Evolutionary conservation across 495 filamentous ascomycete species (phyloP).

Genomic region (Daldinia vernicosa): DNA sequence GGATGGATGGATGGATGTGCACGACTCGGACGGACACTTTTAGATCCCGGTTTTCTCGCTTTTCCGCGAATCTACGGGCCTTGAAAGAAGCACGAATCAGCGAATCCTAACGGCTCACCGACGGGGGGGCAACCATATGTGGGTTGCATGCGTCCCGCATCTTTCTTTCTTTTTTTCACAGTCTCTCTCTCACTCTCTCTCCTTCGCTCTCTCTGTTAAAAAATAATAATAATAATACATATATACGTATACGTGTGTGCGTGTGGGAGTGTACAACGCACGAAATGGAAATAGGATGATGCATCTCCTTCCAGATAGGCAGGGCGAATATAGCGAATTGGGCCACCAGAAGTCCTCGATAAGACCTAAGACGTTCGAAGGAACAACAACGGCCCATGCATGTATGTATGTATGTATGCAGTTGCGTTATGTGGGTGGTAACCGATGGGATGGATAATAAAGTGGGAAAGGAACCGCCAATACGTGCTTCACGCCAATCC

Average conservation of each 20-base stretch:
- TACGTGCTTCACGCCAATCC: conserved; percentile 9
- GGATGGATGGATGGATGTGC: too few relatives aligned
- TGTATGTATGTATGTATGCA: conserved; percentile 12
- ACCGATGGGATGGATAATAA: conserved; percentile 45
- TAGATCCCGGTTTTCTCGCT: conserved; percentile 25
- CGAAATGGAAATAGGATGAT: conserved; percentile 30
- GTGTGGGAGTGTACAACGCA: conserved; percentile 30
- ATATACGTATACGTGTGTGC: not conserved
- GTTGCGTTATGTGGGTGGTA: conserved; percentile 32
- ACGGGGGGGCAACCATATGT: conserved; percentile 14
- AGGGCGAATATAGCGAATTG: not conserved
- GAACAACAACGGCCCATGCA: not conserved
- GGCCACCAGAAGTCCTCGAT: not conserved
- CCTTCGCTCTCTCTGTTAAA: not conserved
- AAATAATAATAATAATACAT: not conserved
- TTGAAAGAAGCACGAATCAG: not conserved
- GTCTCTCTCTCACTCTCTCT: not conserved
- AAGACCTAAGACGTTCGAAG: not conserved
- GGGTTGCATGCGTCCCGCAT: conserved; percentile 23
- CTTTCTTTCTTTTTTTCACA: too few relatives aligned
- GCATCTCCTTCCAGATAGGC: conserved; percentile 19
- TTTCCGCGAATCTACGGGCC: not conserved
- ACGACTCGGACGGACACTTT: not conserved
- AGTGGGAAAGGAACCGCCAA: conserved; percentile 23
- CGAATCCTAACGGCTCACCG: conserved; percentile 29